Conservation (phyloP, 106 monocot species). For the Platanthera zijinensis region DNA sequence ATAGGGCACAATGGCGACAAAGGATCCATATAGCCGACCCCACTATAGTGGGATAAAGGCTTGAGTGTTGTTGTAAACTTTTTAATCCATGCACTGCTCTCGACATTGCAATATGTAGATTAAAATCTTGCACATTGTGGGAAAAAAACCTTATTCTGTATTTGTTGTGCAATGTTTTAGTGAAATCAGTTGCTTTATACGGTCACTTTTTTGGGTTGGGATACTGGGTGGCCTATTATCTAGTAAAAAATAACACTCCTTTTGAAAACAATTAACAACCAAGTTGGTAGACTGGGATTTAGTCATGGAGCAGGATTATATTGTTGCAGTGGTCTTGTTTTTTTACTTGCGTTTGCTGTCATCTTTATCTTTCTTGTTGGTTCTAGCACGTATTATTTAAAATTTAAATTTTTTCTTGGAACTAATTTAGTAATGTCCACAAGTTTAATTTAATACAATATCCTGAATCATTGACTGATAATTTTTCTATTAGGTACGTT, state of each 20-base stretch:
- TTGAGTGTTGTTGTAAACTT: too few relatives aligned
- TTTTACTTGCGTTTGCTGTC: neutral
- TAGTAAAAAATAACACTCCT: neutral
- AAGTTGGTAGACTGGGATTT: neutral
- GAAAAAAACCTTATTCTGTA: neutral
- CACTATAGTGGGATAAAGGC: too few relatives aligned
- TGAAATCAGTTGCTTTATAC: neutral
- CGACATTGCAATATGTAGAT: neutral
- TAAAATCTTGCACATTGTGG: neutral
- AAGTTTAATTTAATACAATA: neutral
- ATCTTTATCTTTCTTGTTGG: neutral
- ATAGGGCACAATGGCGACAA: too few relatives aligned
- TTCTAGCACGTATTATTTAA: neutral
- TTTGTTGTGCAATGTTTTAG: neutral
- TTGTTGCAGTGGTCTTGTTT: neutral
- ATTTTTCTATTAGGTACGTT: slow-evolving; percentile 57
- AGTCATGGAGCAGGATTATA: neutral
- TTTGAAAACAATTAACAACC: neutral
- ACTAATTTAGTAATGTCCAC: neutral
- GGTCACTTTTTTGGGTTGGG: neutral
- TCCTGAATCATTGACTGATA: neutral
- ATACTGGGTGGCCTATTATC: neutral
- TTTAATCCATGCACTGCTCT: neutral
- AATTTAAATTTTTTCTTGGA: neutral
- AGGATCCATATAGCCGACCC: too few relatives aligned